These are phyloP conservation scores for Salvia rosmarinus DNA, from an alignment of 257 asterid genomes.

Conservation along the genomic window DNA sequence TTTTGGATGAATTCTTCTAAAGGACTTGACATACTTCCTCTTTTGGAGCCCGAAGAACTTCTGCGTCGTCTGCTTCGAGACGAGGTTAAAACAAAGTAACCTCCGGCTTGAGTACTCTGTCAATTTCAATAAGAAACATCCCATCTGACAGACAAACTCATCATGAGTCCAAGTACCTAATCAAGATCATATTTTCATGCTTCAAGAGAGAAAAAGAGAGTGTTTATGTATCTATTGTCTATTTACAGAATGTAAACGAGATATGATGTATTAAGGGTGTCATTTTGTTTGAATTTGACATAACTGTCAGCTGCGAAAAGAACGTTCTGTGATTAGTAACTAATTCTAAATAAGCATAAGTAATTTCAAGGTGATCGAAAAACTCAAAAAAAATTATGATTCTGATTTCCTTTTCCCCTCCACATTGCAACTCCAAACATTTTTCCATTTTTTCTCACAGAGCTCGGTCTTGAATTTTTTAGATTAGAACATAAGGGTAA, in stretches of 20 bases:
- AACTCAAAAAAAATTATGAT: neutral
- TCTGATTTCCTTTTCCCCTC: no score
- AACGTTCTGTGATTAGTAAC: neutral
- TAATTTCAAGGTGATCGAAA: neutral
- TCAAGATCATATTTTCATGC: neutral
- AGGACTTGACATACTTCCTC: neutral
- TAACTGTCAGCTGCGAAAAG: neutral
- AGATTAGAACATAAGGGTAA: neutral
- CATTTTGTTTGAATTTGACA: neutral
- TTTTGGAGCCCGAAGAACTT: no score
- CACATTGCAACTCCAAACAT: no score
- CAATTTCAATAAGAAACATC: constrained; percentile 72
- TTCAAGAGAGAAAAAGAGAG: neutral
- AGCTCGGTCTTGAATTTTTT: neutral
- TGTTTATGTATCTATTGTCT: neutral
- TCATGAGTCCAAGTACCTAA: constrained; percentile 30
- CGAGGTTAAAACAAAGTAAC: no score
- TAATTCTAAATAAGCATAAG: neutral
- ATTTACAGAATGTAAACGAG: neutral
- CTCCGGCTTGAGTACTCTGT: no score
- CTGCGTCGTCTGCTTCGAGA: no score
- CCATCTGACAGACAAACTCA: constrained; percentile 66
- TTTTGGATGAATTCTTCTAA: constrained; percentile 64
- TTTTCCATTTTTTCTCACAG: neutral
- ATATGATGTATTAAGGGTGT: neutral